Conservation (phyloP, 1,284 basidiomycete species). For the Boletus putidus region DNA sequence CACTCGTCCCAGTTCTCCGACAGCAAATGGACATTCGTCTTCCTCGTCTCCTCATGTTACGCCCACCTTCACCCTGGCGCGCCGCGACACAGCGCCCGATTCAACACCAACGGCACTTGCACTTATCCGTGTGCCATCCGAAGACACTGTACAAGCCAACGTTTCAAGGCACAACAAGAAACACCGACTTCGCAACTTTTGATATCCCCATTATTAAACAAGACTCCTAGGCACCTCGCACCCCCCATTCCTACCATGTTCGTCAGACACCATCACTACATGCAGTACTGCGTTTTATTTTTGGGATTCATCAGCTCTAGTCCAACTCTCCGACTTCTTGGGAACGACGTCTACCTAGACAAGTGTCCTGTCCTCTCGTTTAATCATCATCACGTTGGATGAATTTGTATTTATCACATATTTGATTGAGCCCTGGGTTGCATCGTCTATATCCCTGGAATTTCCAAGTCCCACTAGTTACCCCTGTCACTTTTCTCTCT, state of each 20-base stretch:
- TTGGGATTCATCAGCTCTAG: constrained; percentile 3
- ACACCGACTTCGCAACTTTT: constrained; percentile 14
- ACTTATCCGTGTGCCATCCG: constrained; percentile 6
- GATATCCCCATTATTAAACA: constrained; percentile 4
- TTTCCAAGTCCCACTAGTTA: constrained; percentile 4
- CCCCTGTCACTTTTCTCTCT: constrained; percentile 1
- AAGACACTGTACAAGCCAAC: constrained; percentile 4
- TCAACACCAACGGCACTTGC: constrained; percentile 19
- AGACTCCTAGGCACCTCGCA: not conserved
- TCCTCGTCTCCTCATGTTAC: constrained; percentile 35
- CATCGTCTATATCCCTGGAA: constrained; percentile 15
- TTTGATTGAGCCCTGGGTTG: constrained; percentile 21
- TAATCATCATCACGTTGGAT: constrained; percentile 28
- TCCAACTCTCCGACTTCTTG: constrained; percentile 5
- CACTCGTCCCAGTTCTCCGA: constrained; percentile 16
- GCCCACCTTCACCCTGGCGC: constrained; percentile 52
- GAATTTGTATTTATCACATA: constrained; percentile 31
- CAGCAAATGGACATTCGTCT: constrained; percentile 5
- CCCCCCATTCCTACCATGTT: constrained; percentile 2
- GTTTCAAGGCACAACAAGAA: constrained; percentile 18
- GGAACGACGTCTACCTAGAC: constrained; percentile 34
- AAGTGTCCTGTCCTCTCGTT: constrained; percentile 45
- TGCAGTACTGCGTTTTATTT: constrained; percentile 5
- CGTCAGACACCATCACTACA: constrained; percentile 6
- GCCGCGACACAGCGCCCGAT: constrained; percentile 24